Percentiles rank a stretch among this genome's conserved stretches.
These are phyloP conservation scores for Ophiosphaerella herpotricha DNA, from an alignment of 2,329 filamentous ascomycete genomes.

Conservation along the genomic window DNA sequence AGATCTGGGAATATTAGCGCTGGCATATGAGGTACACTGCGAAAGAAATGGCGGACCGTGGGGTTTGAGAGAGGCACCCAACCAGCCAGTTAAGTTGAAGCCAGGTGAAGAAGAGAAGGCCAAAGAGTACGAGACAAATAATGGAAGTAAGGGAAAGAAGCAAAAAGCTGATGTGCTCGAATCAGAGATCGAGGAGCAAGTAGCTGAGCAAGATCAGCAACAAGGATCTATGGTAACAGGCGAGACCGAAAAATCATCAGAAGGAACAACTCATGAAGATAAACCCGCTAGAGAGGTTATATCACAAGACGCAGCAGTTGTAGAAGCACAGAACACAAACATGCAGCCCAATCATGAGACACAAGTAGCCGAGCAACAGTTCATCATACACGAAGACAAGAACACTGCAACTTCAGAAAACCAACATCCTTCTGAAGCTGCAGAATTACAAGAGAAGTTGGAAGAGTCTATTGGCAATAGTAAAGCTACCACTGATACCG, in stretches of 20 bases:
- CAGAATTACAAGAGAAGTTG: background rate
- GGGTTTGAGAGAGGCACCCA: constrained; percentile 77
- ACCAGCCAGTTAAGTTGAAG: constrained; percentile 73
- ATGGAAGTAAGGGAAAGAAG: constrained; percentile 1
- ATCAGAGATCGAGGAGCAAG: too few species aligned
- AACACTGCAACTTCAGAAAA: too few species aligned
- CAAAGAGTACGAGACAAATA: constrained; percentile 10
- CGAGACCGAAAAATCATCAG: too few species aligned
- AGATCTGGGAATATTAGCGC: constrained; percentile 85
- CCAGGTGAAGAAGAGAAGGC: constrained; percentile 19
- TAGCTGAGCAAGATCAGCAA: background rate
- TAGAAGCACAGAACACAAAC: background rate
- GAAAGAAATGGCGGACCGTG: constrained; percentile 90
- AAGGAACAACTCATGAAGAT: too few species aligned
- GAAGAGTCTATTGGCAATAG: too few species aligned
- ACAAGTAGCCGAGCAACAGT: background rate
- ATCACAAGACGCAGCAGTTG: background rate
- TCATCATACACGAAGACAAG: background rate
- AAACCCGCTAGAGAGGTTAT: too few species aligned
- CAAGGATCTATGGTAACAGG: background rate
- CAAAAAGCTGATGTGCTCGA: background rate
- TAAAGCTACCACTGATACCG: background rate
- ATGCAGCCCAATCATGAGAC: background rate
- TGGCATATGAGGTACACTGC: constrained; percentile 93
- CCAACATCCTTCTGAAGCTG: too few species aligned